These are phyloP conservation scores for Coprinopsis strossmayeri DNA, from an alignment of 768 basidiomycete species.

Conservation along the genomic window DNA sequence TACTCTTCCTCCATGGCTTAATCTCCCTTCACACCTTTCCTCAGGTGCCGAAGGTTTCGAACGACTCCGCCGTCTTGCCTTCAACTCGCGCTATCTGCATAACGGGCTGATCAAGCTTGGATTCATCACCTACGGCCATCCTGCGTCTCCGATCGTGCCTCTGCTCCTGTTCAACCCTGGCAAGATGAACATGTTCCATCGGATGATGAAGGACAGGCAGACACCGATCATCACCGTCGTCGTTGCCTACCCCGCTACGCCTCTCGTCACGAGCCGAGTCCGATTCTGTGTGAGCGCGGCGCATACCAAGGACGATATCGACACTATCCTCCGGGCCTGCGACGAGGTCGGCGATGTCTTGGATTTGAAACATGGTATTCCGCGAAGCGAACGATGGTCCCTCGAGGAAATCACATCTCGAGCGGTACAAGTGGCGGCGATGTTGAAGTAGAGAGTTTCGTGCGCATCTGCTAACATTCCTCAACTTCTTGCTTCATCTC, in stretches of 20 bases:
- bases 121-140: constrained; percentile 93
- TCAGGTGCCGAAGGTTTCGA: constrained; percentile 81
- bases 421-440: constrained; percentile 70
- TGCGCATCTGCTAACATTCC: not conserved
- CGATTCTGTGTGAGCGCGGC: constrained; percentile 92
- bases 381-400: constrained; percentile 59
- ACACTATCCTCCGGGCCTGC: constrained; percentile 75
- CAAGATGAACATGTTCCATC: constrained; percentile 88
- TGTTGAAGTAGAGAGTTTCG: constrained; percentile 10
- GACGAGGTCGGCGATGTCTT: constrained; percentile 89
- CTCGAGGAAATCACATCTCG: constrained; percentile 65
- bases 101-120: constrained; percentile 83
- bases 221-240: constrained; percentile 87
- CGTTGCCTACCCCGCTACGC: constrained; percentile 87
- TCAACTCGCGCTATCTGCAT: constrained; percentile 92
- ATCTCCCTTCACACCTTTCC: constrained; percentile 61
- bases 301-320: constrained; percentile 97
- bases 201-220: constrained; percentile 76
- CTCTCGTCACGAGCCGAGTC: constrained; percentile 81
- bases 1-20: constrained; percentile 72
- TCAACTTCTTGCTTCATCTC: not conserved
- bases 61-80: constrained; percentile 83
- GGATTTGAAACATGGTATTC: constrained; percentile 77
- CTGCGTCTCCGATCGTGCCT: constrained; percentile 90
- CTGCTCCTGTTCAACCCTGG: constrained; percentile 88